Conservation (phyloP, 2,329 filamentous ascomycete species). For the Hawksworthiomyces lignivorus region DNA sequence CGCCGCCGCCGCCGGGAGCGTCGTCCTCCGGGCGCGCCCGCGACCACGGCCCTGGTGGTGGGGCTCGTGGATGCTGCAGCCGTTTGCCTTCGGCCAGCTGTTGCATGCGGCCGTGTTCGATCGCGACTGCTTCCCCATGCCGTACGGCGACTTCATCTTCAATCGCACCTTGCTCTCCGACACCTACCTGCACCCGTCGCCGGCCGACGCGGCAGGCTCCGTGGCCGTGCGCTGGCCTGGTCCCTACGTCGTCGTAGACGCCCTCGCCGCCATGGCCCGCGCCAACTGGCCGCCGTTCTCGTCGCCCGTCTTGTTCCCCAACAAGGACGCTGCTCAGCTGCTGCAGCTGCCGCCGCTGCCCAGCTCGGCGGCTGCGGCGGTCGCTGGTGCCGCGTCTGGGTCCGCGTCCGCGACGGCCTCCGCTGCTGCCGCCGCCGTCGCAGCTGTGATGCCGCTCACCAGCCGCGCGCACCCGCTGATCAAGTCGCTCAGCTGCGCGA, state of each 20-base stretch:
- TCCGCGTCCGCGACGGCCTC: neutral
- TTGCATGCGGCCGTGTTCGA: slow-evolving; percentile 72
- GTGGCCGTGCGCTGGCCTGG: slow-evolving; percentile 60
- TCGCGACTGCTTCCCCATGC: slow-evolving; percentile 59
- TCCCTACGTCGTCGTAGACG: slow-evolving; percentile 70
- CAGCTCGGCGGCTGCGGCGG: neutral
- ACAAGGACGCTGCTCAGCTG: slow-evolving; percentile 41
- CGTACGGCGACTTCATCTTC: slow-evolving; percentile 47
- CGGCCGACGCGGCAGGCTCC: slow-evolving; percentile 56
- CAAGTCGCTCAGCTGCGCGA: slow-evolving; percentile 75
- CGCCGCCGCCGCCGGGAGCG: neutral
- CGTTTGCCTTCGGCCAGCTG: slow-evolving; percentile 66
- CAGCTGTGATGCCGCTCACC: slow-evolving; percentile 66
- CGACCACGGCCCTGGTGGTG: slow-evolving; percentile 72
- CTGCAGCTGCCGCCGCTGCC: slow-evolving; percentile 77
- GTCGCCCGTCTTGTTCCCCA: slow-evolving; percentile 80
- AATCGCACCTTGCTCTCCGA: slow-evolving; percentile 52
- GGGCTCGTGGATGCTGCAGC: slow-evolving; percentile 76
- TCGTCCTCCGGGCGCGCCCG: slow-evolving; percentile 20
- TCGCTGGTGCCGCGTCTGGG: slow-evolving; percentile 53
- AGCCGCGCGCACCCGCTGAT: slow-evolving; percentile 82
- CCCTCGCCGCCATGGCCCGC: slow-evolving; percentile 70
- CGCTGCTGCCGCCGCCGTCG: slow-evolving; percentile 51
- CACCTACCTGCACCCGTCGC: slow-evolving; percentile 69
- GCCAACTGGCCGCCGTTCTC: slow-evolving; percentile 81